Evolutionary conservation across 2,329 filamentous ascomycete species (phyloP), one percentile per base, ranked within the genome.

Genomic region (Rhynchosporium graminicola): DNA sequence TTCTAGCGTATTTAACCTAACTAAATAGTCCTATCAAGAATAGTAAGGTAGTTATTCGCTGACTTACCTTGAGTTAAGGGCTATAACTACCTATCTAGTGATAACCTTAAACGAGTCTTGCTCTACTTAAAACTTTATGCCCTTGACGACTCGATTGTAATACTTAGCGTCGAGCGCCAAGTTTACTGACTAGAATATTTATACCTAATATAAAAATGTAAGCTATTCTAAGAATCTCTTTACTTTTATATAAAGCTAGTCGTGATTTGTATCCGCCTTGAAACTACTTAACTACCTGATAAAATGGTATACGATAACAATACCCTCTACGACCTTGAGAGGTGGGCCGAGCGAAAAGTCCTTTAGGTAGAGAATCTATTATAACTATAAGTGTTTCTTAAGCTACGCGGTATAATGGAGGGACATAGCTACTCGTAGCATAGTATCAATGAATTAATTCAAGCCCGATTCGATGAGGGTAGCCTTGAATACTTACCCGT

Each of bases 371-470:
- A 67, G 50, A 46, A 40, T 54, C 57, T 65, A 59, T 63, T 33
- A 26, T 40, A 62, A 15, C 36, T 57, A 55, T 29, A 65, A 42
- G 61, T 67, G 10, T 36, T 65, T 12, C 51, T 38, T 33, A 47
- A 67, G 56, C 59, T 67, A 51, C 42, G 60, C 54, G 46, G 26
- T 28, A 61, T 65, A 46, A 62, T 67, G 26, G 33, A 63, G 31
- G 55, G 61, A 57, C 43, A 58, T 33, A 64, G 42, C 47, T 67
- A 66, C 52, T 67, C 50, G 46, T 67, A 31, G 65, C 43, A 67
- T 55, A 58, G 40, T 15, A 65, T 67, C 6, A 67, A 64, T 46
- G 3, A 62, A 13, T 33, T 64, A 33, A 29, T 67, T 20, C n/a
- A 64, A 63, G 50, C 13, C 12, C 56, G 40, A 31, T 47, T 67